Evolutionary conservation across 495 filamentous ascomycete genomes (phyloP), one percentile per base, ranked within the genome.

Genomic region (Lepraria neglecta): DNA sequence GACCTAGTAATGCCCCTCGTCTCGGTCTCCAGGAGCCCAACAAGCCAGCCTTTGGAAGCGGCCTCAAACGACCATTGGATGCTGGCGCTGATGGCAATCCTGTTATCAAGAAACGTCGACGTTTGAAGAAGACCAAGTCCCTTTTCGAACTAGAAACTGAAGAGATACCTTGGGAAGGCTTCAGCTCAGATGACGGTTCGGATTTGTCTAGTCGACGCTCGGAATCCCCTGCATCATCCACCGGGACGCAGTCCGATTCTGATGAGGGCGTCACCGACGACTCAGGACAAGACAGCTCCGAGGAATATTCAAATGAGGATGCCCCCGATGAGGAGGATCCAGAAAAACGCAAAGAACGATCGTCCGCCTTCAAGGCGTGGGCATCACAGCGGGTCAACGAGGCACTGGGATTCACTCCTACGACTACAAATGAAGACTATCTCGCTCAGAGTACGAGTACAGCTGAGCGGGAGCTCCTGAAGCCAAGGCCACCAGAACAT

Each of bases 291-390:
- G 53, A 35, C 15, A 58, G 46, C 14, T 50, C 60, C 46, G 56
- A 60, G 5, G 19, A 1, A 3, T 61, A 50, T 44, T 27, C 46
- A 0, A 51, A 59, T 2, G 63, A 75, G 9, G 65, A 60, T 7
- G 69, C 67, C 0, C 59, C 68, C 11, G 67, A 72, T 4, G 62
- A 67, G 9, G 68, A 73, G 12, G 71, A 71, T 0, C 70, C 72
- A 45, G 75, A 78, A 21, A 69, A 78, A 28, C 78, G 69, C 21
- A 63, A 65, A 56, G 61, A 63, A 71, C 67, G 78, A 63, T 68
- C 80, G 70, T 74, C 86, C 24, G 90, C 91, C n/a, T 98, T 98
- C 78, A 97, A 97, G 73, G 78, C 84, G 14, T 98, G 94, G 94
- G 94, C 95, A 15, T 83, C 84, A 31, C 84, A 88, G 64, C 88